A percentile compares a stretch with the other conserved stretches of the same genome.
Evolutionary conservation across 176 grass and related monocot species (phyloP).

Genomic region (Panicum miliaceum): DNA sequence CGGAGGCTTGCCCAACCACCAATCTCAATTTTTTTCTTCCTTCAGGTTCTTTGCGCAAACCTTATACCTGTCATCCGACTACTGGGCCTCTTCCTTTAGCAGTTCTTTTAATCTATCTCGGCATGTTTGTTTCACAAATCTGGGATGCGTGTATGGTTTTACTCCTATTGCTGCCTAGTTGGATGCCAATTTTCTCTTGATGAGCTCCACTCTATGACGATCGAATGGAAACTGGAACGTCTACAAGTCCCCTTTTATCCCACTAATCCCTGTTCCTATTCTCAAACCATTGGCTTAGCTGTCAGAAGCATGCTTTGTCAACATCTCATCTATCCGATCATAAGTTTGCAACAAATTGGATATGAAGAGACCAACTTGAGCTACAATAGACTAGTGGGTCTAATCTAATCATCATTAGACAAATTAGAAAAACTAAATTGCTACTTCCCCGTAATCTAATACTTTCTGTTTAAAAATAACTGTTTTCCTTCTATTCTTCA

Average conservation of each 20-base stretch:
- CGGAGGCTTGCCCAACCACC: not conserved
- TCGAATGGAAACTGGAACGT: not conserved
- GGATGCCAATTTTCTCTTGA: not conserved
- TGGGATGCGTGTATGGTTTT: conserved; percentile 14
- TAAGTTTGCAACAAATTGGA: conserved; percentile 13
- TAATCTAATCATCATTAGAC: not conserved
- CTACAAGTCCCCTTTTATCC: not conserved
- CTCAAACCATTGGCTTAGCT: not conserved
- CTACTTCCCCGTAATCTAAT: conserved; percentile 15
- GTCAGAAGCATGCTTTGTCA: conserved; percentile 13
- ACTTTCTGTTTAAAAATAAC: conserved; percentile 1
- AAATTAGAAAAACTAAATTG: conserved; percentile 28
- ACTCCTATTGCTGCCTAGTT: not conserved
- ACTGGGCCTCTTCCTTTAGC: not conserved
- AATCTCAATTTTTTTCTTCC: not conserved
- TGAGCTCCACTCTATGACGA: not conserved
- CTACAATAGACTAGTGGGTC: conserved; percentile 4
- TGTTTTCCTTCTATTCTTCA: not conserved
- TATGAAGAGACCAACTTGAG: not conserved
- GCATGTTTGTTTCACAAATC: conserved; percentile 24
- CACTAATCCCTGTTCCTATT: not conserved
- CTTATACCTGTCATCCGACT: not conserved
- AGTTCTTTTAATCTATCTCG: conserved; percentile 1
- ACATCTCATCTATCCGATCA: conserved; percentile 12
- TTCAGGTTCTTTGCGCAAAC: not conserved